Evolutionary conservation across 768 basidiomycete species (phyloP), one percentile per base, ranked within the genome.

Genomic region (Butyriboletus loyo): DNA sequence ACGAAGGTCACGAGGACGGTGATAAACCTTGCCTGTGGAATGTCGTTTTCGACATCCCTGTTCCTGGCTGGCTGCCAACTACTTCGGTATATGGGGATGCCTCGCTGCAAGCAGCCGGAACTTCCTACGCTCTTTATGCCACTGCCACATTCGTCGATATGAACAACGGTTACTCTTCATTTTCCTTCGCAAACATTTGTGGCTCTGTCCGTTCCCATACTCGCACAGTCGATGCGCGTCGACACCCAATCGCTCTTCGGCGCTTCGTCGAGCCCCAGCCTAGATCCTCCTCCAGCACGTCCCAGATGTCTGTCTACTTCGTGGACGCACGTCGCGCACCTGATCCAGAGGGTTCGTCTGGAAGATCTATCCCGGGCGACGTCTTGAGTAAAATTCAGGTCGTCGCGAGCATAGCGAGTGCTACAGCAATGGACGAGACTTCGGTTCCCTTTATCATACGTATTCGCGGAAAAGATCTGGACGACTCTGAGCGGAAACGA

Each of bases 41-140:
- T 58, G 74, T 92, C 50, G 74, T 85, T 17, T 96, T 95, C 67
- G 85, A 92, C 66, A 71, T 97, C 4, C 78, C 82, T 15, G 72
- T 95, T n/a, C 92, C 93, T 5, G 94, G 92, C 17, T 96, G 94
- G 94, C 77, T 97, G 3, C 93, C 93, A 8, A 75, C 77, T 2
- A 77, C 82, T 15, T 73, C 81, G 24, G 60, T 47, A 4, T 77
- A 82, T 52, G 82, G 84, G 24, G 66, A 76, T 15, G 58, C 61
- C 7, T 60, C 57, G 10, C 41, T 62, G n/a, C 75, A 77, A 19
- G 75, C 75, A 13, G 63, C 78, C 31, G 87, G 87, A 21, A 80
- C 82, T 7, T 78, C 77, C 49, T 92, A 92, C 63, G 73, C 76
- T 19, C 74, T 92, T 25, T 81, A 79, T 56, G 87, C 88, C 15